A percentile compares a stretch with the other conserved stretches of the same genome.
Conservation (phyloP, 495 filamentous ascomycete genomes). For the Neurospora sp. region DNA sequence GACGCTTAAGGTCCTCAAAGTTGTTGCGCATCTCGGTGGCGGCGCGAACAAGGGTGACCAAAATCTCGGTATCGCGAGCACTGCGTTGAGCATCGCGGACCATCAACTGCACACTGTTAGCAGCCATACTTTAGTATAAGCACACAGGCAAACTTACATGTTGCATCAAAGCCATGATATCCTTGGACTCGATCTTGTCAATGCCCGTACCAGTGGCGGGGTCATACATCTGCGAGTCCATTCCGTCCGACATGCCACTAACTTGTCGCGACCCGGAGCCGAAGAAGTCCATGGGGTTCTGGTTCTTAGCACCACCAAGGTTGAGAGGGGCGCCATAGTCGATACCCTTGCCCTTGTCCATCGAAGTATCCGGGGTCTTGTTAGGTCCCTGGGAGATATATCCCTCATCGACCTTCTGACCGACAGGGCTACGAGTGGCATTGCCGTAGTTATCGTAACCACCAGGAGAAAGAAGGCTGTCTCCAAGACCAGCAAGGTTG, state of each 20-base stretch:
- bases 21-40: conserved; percentile 96
- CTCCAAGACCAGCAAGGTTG: conserved; percentile 40
- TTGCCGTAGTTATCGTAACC: conserved; percentile 29
- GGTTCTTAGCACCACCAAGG: conserved; percentile 30
- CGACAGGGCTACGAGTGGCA: conserved; percentile 32
- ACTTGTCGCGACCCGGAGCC: conserved; percentile 44
- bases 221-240: conserved; percentile 84
- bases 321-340: conserved; percentile 46
- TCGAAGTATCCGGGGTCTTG: conserved; percentile 49
- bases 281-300: neutral
- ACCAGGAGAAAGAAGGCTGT: conserved; percentile 29
- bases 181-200: conserved; percentile 89
- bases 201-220: conserved; percentile 80
- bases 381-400: conserved; percentile 78
- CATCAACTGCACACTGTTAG: conserved; percentile 59
- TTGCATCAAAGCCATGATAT: conserved; percentile 97
- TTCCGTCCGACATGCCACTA: conserved; percentile 84
- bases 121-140: neutral
- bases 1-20: conserved; percentile 92
- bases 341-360: conserved; percentile 46
- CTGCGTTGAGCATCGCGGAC: conserved; percentile 95
- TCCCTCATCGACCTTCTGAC: conserved; percentile 62
- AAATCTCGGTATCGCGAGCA: conserved; percentile 90
- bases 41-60: conserved; percentile 86
- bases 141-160: conserved; percentile 48